These are phyloP conservation scores for Apiosordaria backusii DNA, from an alignment of 495 filamentous ascomycete species.

Conservation along the genomic window DNA sequence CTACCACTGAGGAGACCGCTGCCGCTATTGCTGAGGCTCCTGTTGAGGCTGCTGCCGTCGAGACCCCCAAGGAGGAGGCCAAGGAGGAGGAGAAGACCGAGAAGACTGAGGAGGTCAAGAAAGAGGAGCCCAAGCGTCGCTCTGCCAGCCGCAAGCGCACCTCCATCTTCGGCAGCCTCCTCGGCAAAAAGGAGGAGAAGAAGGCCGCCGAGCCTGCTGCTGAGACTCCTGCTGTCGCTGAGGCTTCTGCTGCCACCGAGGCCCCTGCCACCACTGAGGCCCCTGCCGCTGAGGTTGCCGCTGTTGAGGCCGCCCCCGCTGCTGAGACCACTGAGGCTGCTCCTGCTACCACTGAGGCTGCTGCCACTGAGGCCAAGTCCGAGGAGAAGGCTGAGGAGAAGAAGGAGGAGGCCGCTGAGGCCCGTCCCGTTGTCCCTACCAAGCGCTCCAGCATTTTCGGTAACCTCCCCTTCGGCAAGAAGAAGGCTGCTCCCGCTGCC, in stretches of 20 bases:
- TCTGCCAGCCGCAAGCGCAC: constrained; percentile 84
- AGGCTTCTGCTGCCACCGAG: constrained; percentile 30
- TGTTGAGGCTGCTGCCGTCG: constrained; percentile 21
- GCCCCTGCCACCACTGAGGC: constrained; percentile 35
- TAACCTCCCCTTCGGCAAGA: constrained; percentile 51
- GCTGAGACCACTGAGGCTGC: constrained; percentile 23
- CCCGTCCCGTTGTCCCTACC: constrained; percentile 31
- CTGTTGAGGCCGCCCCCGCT: constrained; percentile 20
- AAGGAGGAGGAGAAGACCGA: constrained; percentile 32
- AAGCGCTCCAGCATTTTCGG: constrained; percentile 54
- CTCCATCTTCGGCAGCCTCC: constrained; percentile 74
- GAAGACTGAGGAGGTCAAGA: constrained; percentile 47
- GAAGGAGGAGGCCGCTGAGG: constrained; percentile 36
- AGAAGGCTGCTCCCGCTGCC: constrained; percentile 47
- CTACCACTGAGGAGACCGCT: constrained; percentile 44
- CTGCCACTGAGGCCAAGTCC: constrained; percentile 26
- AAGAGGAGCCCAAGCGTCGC: constrained; percentile 56
- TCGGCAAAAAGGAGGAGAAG: constrained; percentile 71
- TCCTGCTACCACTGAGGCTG: constrained; percentile 27
- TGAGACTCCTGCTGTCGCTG: constrained; percentile 45
- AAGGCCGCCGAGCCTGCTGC: constrained; percentile 52
- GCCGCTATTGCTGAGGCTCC: constrained; percentile 34
- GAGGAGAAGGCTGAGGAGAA: constrained; percentile 26
- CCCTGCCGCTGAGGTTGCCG: constrained; percentile 31
- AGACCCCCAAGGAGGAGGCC: constrained; percentile 44